These are phyloP conservation scores for Hirschfeldia incana DNA, from an alignment of 345 rosid genomes.

Conservation along the genomic window DNA sequence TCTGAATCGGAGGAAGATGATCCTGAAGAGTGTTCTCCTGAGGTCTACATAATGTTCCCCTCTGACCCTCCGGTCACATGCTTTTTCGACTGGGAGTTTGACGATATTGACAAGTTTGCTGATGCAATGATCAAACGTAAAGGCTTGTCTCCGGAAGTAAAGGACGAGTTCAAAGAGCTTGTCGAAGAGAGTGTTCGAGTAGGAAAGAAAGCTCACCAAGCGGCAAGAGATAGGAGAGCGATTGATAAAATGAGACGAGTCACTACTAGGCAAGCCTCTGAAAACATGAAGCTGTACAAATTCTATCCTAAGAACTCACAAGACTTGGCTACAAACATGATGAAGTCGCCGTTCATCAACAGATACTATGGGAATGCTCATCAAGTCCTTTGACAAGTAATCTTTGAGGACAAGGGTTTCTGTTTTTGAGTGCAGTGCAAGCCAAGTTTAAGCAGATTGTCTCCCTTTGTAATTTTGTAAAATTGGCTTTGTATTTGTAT, in stretches of 20 bases:
- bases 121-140: constrained; percentile 57
- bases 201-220: constrained; percentile 75
- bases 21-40: constrained; percentile 70
- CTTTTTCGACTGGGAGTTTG: constrained; percentile 89
- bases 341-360: not conserved
- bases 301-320: constrained; percentile 80
- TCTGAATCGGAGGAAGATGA: constrained; percentile 88
- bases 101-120: constrained; percentile 70
- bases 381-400: not conserved
- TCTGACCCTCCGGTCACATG: constrained; percentile 80
- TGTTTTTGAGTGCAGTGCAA: not conserved
- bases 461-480: not conserved
- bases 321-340: constrained; percentile 37
- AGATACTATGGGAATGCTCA: not conserved
- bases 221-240: constrained; percentile 82
- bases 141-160: constrained; percentile 64
- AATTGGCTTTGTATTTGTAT: not conserved
- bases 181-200: constrained; percentile 73
- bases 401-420: not conserved
- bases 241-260: constrained; percentile 74
- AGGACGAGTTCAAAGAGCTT: constrained; percentile 76
- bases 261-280: constrained; percentile 54
- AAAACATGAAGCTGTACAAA: constrained; percentile 73
- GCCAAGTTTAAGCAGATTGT: not conserved
- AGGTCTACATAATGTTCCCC: constrained; percentile 72